phyloP scores from a whole-genome alignment of 2,329 filamentous ascomycete genomes.

The Penicillium psychrosexuale region DNA sequence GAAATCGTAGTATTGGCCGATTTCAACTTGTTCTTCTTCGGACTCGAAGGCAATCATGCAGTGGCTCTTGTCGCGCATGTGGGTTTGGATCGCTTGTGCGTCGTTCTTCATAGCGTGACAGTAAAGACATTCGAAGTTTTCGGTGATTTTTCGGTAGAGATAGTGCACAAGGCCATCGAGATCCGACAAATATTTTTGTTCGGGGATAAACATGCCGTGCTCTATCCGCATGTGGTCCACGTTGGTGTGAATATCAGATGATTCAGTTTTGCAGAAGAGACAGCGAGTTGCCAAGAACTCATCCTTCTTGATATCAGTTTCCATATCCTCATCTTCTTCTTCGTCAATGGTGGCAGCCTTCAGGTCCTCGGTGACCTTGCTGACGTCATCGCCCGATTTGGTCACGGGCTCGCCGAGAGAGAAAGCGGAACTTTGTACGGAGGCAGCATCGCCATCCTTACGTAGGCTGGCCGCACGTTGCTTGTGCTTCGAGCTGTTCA shows the following conservation, averaged over 20 bases:
- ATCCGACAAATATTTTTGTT: slow-evolving; percentile 78
- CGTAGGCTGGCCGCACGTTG: slow-evolving; percentile 57
- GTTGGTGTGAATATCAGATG: slow-evolving; percentile 71
- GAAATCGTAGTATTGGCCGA: slow-evolving; percentile 98
- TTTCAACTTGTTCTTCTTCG: slow-evolving; percentile 85
- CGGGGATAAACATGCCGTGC: slow-evolving; percentile 95
- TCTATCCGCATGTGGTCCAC: slow-evolving; percentile 84
- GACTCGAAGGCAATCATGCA: slow-evolving; percentile 93
- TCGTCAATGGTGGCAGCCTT: slow-evolving; percentile 58
- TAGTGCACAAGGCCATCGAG: slow-evolving; percentile 76
- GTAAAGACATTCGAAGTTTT: slow-evolving; percentile 79
- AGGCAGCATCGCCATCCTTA: slow-evolving; percentile 59
- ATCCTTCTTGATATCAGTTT: slow-evolving; percentile 45
- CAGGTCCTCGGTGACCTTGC: slow-evolving; percentile 71
- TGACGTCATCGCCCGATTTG: slow-evolving; percentile 63
- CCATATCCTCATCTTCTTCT: slow-evolving; percentile 47
- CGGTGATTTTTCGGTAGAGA: slow-evolving; percentile 74
- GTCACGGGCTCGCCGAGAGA: slow-evolving; percentile 77
- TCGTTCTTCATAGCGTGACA: slow-evolving; percentile 81
- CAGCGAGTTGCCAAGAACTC: slow-evolving; percentile 59
- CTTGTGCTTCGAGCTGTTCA: slow-evolving; percentile 87
- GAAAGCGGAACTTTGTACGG: slow-evolving; percentile 86
- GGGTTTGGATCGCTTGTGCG: slow-evolving; percentile 78
- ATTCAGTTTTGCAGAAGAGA: slow-evolving; percentile 88
- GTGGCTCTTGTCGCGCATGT: slow-evolving; percentile 96